phyloP scores from a whole-genome alignment of 2,329 filamentous ascomycete genomes.

The Aspergillus fischeri region DNA sequence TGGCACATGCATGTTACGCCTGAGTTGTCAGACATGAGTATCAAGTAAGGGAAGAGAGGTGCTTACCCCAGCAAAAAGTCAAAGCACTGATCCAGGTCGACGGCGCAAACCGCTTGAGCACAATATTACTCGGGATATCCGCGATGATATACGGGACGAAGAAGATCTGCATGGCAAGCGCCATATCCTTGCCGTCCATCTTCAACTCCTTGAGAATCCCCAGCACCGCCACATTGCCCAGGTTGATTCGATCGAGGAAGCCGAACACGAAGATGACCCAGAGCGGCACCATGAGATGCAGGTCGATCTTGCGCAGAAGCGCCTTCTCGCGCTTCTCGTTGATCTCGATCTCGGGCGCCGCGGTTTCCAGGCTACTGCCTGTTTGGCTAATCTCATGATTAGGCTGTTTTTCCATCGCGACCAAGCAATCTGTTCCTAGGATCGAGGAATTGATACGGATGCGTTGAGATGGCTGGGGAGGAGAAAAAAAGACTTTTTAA shows the following conservation, averaged over 20 bases:
- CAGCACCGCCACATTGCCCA: conserved; percentile 20
- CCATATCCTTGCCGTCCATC: conserved; percentile 8
- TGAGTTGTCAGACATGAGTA: conserved; percentile 3
- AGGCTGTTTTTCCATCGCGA: conserved; percentile 3
- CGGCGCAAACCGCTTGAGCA: conserved; percentile 21
- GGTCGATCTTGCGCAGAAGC: conserved; percentile 19
- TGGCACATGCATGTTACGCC: conserved; percentile 24
- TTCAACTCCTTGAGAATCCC: conserved; percentile 19
- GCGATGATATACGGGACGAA: conserved; percentile 26
- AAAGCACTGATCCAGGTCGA: conserved; percentile 5
- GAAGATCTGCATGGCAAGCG: conserved; percentile 14
- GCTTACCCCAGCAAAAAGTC: background rate
- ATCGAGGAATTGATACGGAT: background rate
- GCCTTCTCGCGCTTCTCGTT: conserved; percentile 1
- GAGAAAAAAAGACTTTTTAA: background rate
- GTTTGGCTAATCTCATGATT: background rate
- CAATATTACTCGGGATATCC: conserved; percentile 27
- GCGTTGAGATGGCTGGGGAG: background rate
- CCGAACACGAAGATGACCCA: conserved; percentile 19
- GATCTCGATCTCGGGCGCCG: background rate
- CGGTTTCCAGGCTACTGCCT: background rate
- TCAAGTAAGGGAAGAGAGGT: background rate
- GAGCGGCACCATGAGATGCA: conserved; percentile 18
- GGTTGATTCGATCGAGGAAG: conserved; percentile 20
- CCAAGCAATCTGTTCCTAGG: background rate